Evolutionary conservation across 1,139 yeast species (phyloP).

Genomic region (Candida frijolesensis): DNA sequence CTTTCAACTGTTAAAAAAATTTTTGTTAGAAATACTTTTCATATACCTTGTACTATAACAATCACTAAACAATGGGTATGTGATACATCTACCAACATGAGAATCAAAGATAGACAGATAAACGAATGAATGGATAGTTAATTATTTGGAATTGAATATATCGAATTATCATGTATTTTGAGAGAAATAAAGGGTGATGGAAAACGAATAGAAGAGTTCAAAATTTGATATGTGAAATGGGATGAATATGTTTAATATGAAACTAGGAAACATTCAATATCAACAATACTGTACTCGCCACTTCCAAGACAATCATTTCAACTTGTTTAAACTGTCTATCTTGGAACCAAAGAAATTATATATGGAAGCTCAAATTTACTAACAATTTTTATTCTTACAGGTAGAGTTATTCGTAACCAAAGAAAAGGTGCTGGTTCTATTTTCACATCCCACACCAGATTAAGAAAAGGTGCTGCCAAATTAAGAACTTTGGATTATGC

Average conservation of each 20-base stretch:
- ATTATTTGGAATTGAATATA: background rate
- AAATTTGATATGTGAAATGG: too few species aligned
- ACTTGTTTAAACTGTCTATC: too few species aligned
- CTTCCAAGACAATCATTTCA: too few species aligned
- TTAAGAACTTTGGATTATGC: conserved; percentile 98
- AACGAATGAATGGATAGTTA: background rate
- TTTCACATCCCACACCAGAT: conserved; percentile 99
- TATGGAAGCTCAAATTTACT: too few species aligned
- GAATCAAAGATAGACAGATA: background rate
- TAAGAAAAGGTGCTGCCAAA: conserved; percentile 99
- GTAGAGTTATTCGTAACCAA: conserved; percentile 99
- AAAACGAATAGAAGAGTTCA: too few species aligned
- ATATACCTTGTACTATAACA: conserved; percentile 13
- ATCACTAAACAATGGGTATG: conserved; percentile 23
- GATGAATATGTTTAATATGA: too few species aligned
- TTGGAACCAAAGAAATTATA: too few species aligned
- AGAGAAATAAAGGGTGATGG: background rate
- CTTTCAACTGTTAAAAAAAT: conserved; percentile 5
- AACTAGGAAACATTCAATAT: too few species aligned
- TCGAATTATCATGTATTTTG: too few species aligned
- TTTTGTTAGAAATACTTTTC: conserved; percentile 13
- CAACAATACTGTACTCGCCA: too few species aligned
- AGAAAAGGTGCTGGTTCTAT: conserved; percentile 99
- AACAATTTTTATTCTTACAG: conserved; percentile 42
- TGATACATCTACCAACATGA: conserved; percentile 6